Percentiles rank a stretch among this genome's conserved stretches.
These are phyloP conservation scores for Glomus cerebriforme DNA, from an alignment of 192 early-diverging fungal genomes.

Conservation along the genomic window DNA sequence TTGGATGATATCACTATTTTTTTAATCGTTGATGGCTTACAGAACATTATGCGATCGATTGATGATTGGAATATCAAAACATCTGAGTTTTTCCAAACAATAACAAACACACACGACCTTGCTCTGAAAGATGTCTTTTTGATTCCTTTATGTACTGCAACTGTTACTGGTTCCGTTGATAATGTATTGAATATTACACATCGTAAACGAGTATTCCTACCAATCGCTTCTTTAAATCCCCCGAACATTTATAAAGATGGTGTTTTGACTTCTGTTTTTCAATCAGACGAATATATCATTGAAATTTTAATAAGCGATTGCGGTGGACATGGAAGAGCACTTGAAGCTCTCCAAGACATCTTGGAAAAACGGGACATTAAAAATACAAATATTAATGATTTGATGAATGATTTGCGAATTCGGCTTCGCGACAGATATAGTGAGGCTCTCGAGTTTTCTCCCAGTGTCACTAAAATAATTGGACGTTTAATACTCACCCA, in stretches of 20 bases:
- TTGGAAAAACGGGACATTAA: neutral
- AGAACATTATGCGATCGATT: no score
- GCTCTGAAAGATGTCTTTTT: no score
- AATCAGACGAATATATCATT: constrained; percentile 23
- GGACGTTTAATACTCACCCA: neutral
- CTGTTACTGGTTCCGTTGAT: no score
- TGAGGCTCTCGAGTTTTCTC: constrained; percentile 10
- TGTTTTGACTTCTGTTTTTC: no score
- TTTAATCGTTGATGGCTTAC: no score
- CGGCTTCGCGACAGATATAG: constrained; percentile 33
- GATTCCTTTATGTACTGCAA: neutral
- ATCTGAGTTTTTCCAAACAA: no score
- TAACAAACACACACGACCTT: no score
- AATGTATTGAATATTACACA: neutral
- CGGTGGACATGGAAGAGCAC: constrained; percentile 42
- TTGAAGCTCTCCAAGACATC: constrained; percentile 32
- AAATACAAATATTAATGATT: constrained; percentile 32
- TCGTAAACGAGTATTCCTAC: constrained; percentile 30
- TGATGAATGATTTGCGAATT: constrained; percentile 28
- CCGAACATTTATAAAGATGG: neutral
- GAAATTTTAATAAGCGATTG: constrained; percentile 40
- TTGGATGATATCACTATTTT: no score
- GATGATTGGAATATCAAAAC: no score
- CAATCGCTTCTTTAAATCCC: constrained; percentile 22
- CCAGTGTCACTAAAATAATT: neutral